Conservation (phyloP, 1,284 basidiomycete species). For the Xerocomus nothofagi region DNA sequence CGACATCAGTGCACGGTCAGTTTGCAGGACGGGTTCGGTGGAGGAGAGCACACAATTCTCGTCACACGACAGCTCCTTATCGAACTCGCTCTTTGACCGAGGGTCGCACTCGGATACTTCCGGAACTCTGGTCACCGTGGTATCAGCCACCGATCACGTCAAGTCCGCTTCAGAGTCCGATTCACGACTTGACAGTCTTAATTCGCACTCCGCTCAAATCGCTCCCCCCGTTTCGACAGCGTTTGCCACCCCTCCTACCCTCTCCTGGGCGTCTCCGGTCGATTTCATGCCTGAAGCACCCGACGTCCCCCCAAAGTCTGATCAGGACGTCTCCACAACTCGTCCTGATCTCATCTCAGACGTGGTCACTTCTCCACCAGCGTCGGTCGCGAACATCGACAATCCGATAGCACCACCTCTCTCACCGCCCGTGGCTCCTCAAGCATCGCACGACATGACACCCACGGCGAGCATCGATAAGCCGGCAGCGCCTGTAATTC, state of each 20-base stretch:
- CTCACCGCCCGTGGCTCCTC: slow-evolving; percentile 25
- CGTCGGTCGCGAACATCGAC: slow-evolving; percentile 2
- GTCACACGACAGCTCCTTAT: background rate
- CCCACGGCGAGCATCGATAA: slow-evolving; percentile 44
- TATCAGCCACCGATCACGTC: background rate
- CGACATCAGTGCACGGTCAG: slow-evolving; percentile 21
- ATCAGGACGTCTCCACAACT: background rate
- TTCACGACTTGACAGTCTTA: background rate
- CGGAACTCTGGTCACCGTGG: slow-evolving; percentile 21
- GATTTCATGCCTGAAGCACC: slow-evolving; percentile 11
- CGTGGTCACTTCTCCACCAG: too few relatives aligned
- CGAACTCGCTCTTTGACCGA: slow-evolving; percentile 3
- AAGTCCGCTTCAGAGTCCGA: slow-evolving; percentile 20
- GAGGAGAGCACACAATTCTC: background rate
- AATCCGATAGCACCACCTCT: slow-evolving; percentile 23
- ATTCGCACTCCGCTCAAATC: slow-evolving; percentile 11
- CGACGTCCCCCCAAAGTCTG: slow-evolving; percentile 11
- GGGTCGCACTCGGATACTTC: slow-evolving; percentile 24
- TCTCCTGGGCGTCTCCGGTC: background rate
- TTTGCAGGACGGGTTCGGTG: background rate
- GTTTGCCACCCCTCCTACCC: too few relatives aligned
- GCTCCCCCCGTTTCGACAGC: background rate
- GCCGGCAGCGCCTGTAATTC: slow-evolving; percentile 12
- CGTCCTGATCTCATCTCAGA: too few relatives aligned
- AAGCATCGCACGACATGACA: background rate